Conservation (phyloP, 2,329 filamentous ascomycete genomes). For the Thermoascus crustaceus region DNA sequence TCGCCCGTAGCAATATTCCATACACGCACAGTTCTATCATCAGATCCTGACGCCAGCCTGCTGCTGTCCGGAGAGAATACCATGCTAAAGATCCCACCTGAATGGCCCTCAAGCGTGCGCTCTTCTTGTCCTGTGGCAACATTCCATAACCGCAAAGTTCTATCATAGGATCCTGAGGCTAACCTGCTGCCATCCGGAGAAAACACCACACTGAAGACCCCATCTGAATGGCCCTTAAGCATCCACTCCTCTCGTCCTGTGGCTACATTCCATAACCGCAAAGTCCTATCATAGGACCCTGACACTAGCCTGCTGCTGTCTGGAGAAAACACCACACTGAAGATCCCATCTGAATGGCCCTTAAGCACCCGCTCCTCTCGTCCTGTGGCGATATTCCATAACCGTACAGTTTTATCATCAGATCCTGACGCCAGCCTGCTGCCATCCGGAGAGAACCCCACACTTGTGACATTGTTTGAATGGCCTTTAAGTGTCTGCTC, state of each 20-base stretch:
- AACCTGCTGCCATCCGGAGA: conserved; percentile 17
- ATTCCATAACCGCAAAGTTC: conserved; percentile 20
- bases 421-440: not conserved
- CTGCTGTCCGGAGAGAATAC: conserved; percentile 11
- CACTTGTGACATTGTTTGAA: too few relatives aligned
- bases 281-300: conserved; percentile 6
- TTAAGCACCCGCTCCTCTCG: too few relatives aligned
- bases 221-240: conserved; percentile 15
- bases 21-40: conserved; percentile 11
- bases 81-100: conserved; percentile 8
- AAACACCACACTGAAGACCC: conserved; percentile 16
- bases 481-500: not conserved
- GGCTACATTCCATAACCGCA: not conserved
- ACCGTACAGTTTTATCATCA: not conserved
- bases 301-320: conserved; percentile 9
- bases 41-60: conserved; percentile 13
- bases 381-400: not conserved
- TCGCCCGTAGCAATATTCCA: conserved; percentile 6
- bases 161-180: conserved; percentile 18
- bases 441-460: not conserved
- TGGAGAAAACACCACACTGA: conserved; percentile 7
- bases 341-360: conserved; percentile 4
- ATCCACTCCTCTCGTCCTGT: conserved; percentile 9
- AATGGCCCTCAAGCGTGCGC: conserved; percentile 12
- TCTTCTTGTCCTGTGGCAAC: not conserved